phyloP scores from a whole-genome alignment of 2,329 filamentous ascomycete genomes.

The Arthroderma sp. region DNA sequence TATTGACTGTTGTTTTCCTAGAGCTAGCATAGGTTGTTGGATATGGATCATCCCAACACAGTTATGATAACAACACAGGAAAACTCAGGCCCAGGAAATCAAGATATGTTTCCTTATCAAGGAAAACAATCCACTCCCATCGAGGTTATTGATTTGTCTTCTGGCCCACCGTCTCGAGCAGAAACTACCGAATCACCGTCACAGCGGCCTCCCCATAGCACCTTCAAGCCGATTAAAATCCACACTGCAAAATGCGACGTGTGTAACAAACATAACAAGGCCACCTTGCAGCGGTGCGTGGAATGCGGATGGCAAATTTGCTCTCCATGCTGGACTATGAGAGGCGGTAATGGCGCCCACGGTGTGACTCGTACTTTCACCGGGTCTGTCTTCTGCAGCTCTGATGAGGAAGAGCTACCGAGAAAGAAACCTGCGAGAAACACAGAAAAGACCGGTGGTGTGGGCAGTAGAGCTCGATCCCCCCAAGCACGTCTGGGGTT shows the following conservation, averaged over 20 bases:
- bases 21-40: too few species aligned
- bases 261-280: conserved; percentile 22
- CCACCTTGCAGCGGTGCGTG: conserved; percentile 21
- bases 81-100: too few species aligned
- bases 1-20: too few species aligned
- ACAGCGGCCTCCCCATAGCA: conserved; percentile 8
- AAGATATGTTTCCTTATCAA: neutral
- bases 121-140: neutral
- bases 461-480: too few species aligned
- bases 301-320: conserved; percentile 25
- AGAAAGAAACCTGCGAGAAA: neutral
- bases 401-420: conserved; percentile 1
- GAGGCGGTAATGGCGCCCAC: conserved; percentile 13
- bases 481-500: too few species aligned
- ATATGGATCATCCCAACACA: too few species aligned
- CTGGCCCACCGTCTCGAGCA: conserved; percentile 1
- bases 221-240: conserved; percentile 18
- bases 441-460: too few species aligned
- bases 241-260: conserved; percentile 28
- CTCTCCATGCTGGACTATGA: conserved; percentile 16
- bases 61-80: too few species aligned
- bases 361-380: conserved; percentile 8
- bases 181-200: neutral
- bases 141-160: conserved; percentile 4
- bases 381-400: conserved; percentile 8